Base-by-base conservation (phyloP, 768 basidiomycete species). In the Nidularia pulvinata region DNA sequence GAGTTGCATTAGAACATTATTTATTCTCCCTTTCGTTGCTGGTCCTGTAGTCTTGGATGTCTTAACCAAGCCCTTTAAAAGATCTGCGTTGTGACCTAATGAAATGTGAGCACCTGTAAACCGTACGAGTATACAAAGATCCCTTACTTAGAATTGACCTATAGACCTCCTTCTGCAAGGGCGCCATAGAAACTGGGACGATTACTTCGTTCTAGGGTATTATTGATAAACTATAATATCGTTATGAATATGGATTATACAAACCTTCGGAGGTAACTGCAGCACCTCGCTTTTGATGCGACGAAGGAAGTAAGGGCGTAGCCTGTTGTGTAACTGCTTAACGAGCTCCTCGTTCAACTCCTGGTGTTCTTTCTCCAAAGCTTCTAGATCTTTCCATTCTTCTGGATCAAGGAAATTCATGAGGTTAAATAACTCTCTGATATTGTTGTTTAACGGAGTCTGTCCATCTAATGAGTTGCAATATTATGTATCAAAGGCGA, bases 391-490 rank as follows among this genome's bases (percentile, higher is more conserved):
- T 5, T 70, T 65, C 92, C 92, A 93, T 56, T 89, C 76, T 10
- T 69, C 59, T 5, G 89, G 84, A 65, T 95, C 92, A 14, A 98
- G 81, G 74, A 98, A 98, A 66, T 94, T 92, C 86, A 99, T 94
- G 43, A 99, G 78, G 67, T 95, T 98, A 77, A 98, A 96, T 25
- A 99, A 71, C 70, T 99, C 97, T 46, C 93, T 82, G 22, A 99
- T 89, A 64, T 98, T 98, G 75, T 98, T 98, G 69, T 98, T 98
- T 54, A 98, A 69, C 0, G 96, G 96, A 0, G 97, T 98, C 81
- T 93, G 54, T 16, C 37, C 37, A 16, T 30, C 3, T 14, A 60
- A 57, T 60, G 11, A 42, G 33, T 51, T 34, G 9, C 19, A 34
- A 37, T 50, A 14, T 14, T 7, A 9, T 13, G 42, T 9, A 7